These are phyloP conservation scores for Neofusicoccum ribis DNA, from an alignment of 2,329 filamentous ascomycete genomes.

Conservation along the genomic window DNA sequence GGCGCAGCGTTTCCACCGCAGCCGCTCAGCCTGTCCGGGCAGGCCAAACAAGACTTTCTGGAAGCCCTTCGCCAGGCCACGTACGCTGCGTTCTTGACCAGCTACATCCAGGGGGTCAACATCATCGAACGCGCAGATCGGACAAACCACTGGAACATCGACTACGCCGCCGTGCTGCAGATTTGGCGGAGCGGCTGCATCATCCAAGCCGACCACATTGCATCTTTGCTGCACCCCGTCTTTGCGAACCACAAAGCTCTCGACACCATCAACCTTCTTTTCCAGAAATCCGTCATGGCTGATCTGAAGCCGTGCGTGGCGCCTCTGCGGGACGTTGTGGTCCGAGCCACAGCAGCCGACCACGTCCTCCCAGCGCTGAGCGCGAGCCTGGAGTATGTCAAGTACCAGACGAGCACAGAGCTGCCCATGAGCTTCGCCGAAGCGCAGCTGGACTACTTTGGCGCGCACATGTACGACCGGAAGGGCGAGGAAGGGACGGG, in stretches of 20 bases:
- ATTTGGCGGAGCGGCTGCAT: slow-evolving; percentile 73
- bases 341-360: slow-evolving; percentile 57
- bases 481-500: slow-evolving; percentile 54
- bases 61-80: slow-evolving; percentile 62
- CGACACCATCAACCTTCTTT: slow-evolving; percentile 49
- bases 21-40: slow-evolving; percentile 28
- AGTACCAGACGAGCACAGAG: slow-evolving; percentile 60
- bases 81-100: slow-evolving; percentile 61
- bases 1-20: slow-evolving; percentile 44
- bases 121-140: slow-evolving; percentile 61
- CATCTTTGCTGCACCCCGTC: slow-evolving; percentile 56
- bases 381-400: slow-evolving; percentile 66
- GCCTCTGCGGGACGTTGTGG: slow-evolving; percentile 56
- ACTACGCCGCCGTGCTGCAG: slow-evolving; percentile 54
- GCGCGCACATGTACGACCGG: slow-evolving; percentile 65
- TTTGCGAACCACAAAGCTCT: slow-evolving; percentile 39
- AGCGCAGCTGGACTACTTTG: slow-evolving; percentile 71
- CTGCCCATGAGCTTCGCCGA: slow-evolving; percentile 70
- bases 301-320: slow-evolving; percentile 49
- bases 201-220: slow-evolving; percentile 67
- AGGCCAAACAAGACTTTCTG: slow-evolving; percentile 48
- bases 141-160: slow-evolving; percentile 60
- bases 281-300: slow-evolving; percentile 49
- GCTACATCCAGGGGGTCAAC: slow-evolving; percentile 67
- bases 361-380: slow-evolving; percentile 61